Evolutionary conservation across 345 rosid genomes (phyloP).

Genomic region (Carallia pectinifolia): DNA sequence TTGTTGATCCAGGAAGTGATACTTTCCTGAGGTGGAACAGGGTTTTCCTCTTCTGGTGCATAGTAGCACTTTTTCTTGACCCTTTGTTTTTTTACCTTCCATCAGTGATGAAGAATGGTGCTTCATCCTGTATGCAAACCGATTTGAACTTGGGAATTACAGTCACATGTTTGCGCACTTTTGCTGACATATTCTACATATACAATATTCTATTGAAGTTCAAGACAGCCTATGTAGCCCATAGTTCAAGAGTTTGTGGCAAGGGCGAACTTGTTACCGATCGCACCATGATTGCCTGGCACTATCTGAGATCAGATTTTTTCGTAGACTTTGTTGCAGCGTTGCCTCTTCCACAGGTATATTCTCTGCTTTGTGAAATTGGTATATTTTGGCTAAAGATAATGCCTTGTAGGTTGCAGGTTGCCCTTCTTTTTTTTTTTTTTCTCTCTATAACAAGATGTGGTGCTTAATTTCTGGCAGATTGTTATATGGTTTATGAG

Average conservation of each 20-base stretch:
- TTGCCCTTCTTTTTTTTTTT: neutral
- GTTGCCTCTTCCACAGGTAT: constrained; percentile 85
- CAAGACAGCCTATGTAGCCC: constrained; percentile 77
- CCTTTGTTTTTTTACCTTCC: constrained; percentile 84
- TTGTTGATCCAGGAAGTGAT: constrained; percentile 74
- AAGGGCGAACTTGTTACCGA: constrained; percentile 82
- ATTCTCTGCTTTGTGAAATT: neutral
- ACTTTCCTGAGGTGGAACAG: constrained; percentile 58
- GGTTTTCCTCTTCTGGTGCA: constrained; percentile 69
- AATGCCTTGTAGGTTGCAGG: neutral
- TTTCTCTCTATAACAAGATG: neutral
- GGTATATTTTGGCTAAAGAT: neutral
- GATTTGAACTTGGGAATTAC: constrained; percentile 67
- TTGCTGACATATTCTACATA: constrained; percentile 67
- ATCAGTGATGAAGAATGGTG: constrained; percentile 40
- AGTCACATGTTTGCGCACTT: constrained; percentile 60
- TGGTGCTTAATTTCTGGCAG: constrained; percentile 36
- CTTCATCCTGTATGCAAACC: constrained; percentile 54
- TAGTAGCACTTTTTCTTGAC: constrained; percentile 77
- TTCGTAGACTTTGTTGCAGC: constrained; percentile 63
- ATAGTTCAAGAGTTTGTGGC: constrained; percentile 72
- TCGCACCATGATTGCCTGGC: constrained; percentile 54
- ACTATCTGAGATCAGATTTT: constrained; percentile 71
- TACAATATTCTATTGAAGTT: constrained; percentile 64
- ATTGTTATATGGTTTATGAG: constrained; percentile 80